Conservation (phyloP, 169 alveolate genomes). For the Toxoplasma gondii region DNA sequence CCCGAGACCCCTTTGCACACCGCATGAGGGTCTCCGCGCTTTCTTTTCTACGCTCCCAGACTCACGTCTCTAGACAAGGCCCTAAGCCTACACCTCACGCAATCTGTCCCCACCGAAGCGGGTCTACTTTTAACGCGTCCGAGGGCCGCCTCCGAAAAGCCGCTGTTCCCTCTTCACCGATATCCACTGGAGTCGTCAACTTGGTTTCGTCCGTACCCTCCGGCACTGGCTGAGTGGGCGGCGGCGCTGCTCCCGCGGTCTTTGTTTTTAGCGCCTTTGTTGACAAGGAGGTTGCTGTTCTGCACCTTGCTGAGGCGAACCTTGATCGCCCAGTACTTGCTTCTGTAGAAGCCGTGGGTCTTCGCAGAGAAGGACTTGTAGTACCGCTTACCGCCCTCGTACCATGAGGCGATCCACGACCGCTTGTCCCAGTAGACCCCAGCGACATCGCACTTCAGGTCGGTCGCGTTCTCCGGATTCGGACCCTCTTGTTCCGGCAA, state of each 20-base stretch:
- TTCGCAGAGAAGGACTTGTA: slow-evolving; percentile 84
- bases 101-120: not conserved
- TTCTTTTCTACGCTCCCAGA: no score
- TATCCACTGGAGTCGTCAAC: no score
- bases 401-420: slow-evolving; percentile 90
- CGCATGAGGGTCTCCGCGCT: no score
- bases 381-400: slow-evolving; percentile 79
- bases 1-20: no score
- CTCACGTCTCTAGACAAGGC: no score
- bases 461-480: slow-evolving; percentile 73
- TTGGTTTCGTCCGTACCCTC: not conserved
- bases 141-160: no score
- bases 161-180: no score
- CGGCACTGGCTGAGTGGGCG: not conserved
- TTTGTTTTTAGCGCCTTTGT: not conserved
- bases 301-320: slow-evolving; percentile 79
- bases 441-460: slow-evolving; percentile 79
- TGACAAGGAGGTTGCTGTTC: not conserved
- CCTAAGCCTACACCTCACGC: not conserved
- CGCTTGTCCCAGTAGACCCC: slow-evolving; percentile 89
- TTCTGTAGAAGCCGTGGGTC: slow-evolving; percentile 84
- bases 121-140: no score
- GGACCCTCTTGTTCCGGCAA: slow-evolving; percentile 76
- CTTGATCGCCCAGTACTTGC: slow-evolving; percentile 85
- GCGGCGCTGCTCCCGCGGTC: not conserved